These are phyloP conservation scores for Candida mesenterica DNA, from an alignment of 1,139 yeast genomes.

Conservation along the genomic window DNA sequence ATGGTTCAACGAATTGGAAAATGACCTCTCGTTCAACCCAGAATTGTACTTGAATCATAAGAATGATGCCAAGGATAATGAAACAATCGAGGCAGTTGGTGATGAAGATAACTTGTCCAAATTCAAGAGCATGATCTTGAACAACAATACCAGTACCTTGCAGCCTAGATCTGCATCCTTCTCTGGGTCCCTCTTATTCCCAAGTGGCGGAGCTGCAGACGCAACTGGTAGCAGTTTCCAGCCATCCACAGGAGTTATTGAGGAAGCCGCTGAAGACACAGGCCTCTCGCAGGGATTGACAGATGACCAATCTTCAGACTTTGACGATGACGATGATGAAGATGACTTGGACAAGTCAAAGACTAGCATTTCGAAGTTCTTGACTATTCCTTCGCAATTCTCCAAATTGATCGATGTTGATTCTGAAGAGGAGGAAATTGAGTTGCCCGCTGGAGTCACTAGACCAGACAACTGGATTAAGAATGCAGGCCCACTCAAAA, in stretches of 20 bases:
- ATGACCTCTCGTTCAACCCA: constrained; percentile 22
- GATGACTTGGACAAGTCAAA: constrained; percentile 36
- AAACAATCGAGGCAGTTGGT: constrained; percentile 61
- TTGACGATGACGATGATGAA: constrained; percentile 42
- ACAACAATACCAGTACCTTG: constrained; percentile 29
- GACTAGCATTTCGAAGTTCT: constrained; percentile 21
- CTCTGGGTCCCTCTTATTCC: constrained; percentile 35
- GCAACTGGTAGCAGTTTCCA: constrained; percentile 6
- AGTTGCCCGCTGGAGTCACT: constrained; percentile 83
- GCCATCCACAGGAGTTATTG: constrained; percentile 12
- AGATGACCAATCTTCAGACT: constrained; percentile 38
- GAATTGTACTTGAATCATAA: constrained; percentile 14
- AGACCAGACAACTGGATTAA: constrained; percentile 78
- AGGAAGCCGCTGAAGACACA: constrained; percentile 13
- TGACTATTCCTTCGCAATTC: constrained; percentile 30
- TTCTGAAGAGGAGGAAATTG: constrained; percentile 82
- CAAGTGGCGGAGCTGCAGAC: constrained; percentile 10
- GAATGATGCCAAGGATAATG: constrained; percentile 59
- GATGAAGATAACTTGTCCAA: constrained; percentile 49
- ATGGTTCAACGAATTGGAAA: constrained; percentile 91
- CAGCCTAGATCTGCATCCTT: constrained; percentile 42
- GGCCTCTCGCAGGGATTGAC: constrained; percentile 9
- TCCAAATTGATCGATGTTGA: constrained; percentile 59
- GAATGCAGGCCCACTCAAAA: constrained; percentile 87
- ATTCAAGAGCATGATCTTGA: constrained; percentile 42